phyloP scores from a whole-genome alignment of 1,139 yeast species.

The Debaryomyces subglobosus region DNA sequence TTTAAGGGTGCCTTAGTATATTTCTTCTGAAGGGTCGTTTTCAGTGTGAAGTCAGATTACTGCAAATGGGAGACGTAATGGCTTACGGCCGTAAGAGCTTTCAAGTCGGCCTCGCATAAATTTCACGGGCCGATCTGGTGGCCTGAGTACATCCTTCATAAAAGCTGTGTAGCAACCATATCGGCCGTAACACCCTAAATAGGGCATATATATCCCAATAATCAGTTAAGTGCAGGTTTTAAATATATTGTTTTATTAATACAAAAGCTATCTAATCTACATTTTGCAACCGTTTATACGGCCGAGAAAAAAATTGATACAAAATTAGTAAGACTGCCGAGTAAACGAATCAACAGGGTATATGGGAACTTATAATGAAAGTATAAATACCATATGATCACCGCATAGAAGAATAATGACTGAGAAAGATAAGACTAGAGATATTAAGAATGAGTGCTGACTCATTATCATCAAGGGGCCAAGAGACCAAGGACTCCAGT shows the following conservation, averaged over 20 bases:
- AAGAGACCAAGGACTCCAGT: background rate
- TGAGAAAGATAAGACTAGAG: background rate
- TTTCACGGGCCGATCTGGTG: too few species aligned
- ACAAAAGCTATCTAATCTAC: background rate
- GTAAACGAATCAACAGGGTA: too few species aligned
- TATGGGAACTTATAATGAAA: background rate
- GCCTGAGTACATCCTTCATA: too few species aligned
- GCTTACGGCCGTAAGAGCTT: too few species aligned
- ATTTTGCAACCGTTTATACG: slow-evolving; percentile 1
- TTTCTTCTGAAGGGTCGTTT: too few species aligned
- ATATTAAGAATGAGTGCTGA: background rate
- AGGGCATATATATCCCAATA: background rate
- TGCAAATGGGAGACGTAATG: too few species aligned
- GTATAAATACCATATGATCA: background rate
- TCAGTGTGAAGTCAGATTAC: too few species aligned
- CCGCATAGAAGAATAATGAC: background rate
- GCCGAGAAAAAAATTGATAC: background rate
- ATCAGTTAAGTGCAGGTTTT: background rate
- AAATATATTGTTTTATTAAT: background rate
- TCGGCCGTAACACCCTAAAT: background rate
- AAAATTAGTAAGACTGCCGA: too few species aligned
- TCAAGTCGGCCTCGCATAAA: too few species aligned
- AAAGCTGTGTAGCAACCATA: background rate
- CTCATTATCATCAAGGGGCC: background rate
- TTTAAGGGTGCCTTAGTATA: too few species aligned